phyloP scores from a whole-genome alignment of 768 basidiomycete species.

The Rhodotorula graminis region DNA sequence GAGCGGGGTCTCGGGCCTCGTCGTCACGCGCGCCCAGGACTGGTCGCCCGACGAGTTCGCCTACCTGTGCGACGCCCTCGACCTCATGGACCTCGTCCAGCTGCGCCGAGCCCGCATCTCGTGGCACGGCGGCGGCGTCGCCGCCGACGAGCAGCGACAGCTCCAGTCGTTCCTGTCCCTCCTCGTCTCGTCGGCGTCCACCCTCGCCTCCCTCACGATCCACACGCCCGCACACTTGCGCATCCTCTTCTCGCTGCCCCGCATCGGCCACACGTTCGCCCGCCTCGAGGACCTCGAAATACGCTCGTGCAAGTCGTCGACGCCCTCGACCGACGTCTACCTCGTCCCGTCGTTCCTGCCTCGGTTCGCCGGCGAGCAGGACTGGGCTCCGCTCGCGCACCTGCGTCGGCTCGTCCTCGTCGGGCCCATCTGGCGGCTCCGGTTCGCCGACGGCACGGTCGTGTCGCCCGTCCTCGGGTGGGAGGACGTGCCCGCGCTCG shows the following conservation, averaged over 20 bases:
- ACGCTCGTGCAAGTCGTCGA: neutral
- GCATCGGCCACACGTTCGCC: slow-evolving; percentile 6
- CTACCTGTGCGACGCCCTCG: slow-evolving; percentile 10
- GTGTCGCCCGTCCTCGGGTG: slow-evolving; percentile 4
- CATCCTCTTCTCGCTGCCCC: slow-evolving; percentile 7
- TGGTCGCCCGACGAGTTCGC: slow-evolving; percentile 4
- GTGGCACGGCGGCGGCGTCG: slow-evolving; percentile 1
- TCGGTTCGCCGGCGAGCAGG: slow-evolving; percentile 7
- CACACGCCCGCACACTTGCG: slow-evolving; percentile 8
- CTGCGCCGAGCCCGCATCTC: neutral
- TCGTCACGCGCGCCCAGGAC: neutral
- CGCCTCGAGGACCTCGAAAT: slow-evolving; percentile 3
- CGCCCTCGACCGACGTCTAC: neutral
- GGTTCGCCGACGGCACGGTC: slow-evolving; percentile 14
- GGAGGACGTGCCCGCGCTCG: slow-evolving; percentile 1
- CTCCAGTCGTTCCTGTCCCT: slow-evolving; percentile 3
- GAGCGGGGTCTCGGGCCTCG: neutral
- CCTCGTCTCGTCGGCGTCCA: neutral
- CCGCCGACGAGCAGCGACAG: neutral
- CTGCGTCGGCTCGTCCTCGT: slow-evolving; percentile 6
- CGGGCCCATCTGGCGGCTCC: slow-evolving; percentile 15
- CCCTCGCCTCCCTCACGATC: slow-evolving; percentile 8
- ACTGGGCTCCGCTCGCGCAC: neutral
- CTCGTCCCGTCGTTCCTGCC: slow-evolving; percentile 17
- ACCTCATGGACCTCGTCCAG: slow-evolving; percentile 1